Conservation (phyloP, 768 basidiomycete species). For the Collybiopsis luxurians region DNA sequence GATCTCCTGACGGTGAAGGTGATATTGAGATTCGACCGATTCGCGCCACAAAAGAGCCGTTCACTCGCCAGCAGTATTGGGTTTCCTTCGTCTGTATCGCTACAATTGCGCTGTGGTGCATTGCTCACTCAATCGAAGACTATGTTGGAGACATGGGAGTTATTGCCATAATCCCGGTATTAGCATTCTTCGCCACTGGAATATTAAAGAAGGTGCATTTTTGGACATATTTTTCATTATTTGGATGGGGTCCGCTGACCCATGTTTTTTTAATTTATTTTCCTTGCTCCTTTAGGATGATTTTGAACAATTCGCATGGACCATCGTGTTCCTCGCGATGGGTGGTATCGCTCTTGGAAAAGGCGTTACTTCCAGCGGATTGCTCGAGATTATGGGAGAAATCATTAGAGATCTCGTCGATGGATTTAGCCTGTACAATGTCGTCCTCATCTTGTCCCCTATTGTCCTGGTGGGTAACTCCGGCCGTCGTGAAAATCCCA, state of each 20-base stretch:
- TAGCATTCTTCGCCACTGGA: conserved; percentile 92
- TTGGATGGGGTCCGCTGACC: background rate
- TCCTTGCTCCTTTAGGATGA: conserved; percentile 59
- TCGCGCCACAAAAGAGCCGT: conserved; percentile 76
- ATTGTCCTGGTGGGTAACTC: conserved; percentile 59
- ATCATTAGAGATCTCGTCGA: conserved; percentile 57
- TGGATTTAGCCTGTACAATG: conserved; percentile 62
- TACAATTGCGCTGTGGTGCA: conserved; percentile 90
- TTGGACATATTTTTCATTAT: background rate
- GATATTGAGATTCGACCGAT: conserved; percentile 84
- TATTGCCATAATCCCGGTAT: conserved; percentile 89
- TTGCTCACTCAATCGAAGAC: conserved; percentile 74
- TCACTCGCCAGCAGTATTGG: conserved; percentile 87
- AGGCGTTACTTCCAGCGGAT: conserved; percentile 86
- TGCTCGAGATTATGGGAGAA: conserved; percentile 75
- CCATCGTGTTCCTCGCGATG: conserved; percentile 95
- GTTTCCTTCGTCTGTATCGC: conserved; percentile 77
- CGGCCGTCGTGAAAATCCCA: conserved; percentile 7
- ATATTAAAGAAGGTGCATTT: conserved; percentile 77
- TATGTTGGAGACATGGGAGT: conserved; percentile 95
- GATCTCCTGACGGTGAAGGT: conserved; percentile 69
- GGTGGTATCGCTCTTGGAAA: conserved; percentile 96
- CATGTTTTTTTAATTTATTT: background rate
- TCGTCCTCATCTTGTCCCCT: conserved; percentile 68
- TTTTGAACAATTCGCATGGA: conserved; percentile 94